Evolutionary conservation across 805 yeast genomes (phyloP).

Genomic region (Wickerhamomyces alni): DNA sequence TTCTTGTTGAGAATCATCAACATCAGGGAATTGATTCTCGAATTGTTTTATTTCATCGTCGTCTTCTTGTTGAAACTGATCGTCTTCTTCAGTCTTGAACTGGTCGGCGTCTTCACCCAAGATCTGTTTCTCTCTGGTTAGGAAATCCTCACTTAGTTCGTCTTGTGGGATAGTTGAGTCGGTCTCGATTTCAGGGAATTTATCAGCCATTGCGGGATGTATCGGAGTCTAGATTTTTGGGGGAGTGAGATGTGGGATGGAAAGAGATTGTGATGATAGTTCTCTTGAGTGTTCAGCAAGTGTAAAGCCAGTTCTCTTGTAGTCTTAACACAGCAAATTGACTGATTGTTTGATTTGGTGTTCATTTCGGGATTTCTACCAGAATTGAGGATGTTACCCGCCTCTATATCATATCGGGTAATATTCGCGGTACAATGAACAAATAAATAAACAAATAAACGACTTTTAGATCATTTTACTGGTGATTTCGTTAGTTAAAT

Average conservation of each 20-base stretch:
- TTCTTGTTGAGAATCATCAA: conserved; percentile 28
- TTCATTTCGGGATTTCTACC: neutral
- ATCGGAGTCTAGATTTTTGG: neutral
- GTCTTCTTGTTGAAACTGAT: conserved; percentile 38
- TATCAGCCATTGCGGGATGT: conserved; percentile 51
- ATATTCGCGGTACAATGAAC: neutral
- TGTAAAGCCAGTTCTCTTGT: no score
- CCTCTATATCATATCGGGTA: neutral
- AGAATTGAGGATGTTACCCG: neutral
- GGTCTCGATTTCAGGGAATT: conserved; percentile 64
- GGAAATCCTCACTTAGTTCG: conserved; percentile 45
- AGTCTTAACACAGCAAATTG: no score
- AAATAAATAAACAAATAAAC: no score
- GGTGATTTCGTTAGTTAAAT: no score
- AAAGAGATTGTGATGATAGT: no score
- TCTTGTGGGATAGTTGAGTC: conserved; percentile 28
- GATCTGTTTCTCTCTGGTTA: conserved; percentile 61
- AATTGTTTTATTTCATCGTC: conserved; percentile 51
- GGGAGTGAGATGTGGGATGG: no score
- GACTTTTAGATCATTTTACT: no score
- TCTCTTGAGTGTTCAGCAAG: no score
- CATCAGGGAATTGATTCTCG: conserved; percentile 61
- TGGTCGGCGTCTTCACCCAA: conserved; percentile 53
- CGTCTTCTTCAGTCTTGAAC: conserved; percentile 60
- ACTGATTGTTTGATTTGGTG: neutral